Evolutionary conservation across 805 yeast species (phyloP).

Genomic region (Yarrowia bubula): DNA sequence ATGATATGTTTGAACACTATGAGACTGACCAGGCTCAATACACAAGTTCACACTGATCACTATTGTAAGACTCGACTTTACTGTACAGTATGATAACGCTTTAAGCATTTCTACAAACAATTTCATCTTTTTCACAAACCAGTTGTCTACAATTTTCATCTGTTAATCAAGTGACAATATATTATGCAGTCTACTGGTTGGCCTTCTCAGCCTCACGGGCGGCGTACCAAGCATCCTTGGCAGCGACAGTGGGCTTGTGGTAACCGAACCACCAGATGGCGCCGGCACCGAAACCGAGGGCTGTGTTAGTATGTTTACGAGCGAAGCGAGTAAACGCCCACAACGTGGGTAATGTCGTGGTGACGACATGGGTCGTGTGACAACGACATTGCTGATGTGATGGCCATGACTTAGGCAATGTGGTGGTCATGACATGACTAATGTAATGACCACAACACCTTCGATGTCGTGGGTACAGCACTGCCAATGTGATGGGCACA

Average conservation of each 20-base stretch:
- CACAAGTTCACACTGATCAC: too few species aligned
- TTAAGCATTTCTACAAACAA: too few species aligned
- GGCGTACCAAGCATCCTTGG: conserved; percentile 83
- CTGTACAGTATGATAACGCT: too few species aligned
- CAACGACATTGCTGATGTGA: background rate
- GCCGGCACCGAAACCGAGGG: conserved; percentile 61
- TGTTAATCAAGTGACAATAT: background rate
- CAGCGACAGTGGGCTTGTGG: conserved; percentile 71
- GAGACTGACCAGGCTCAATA: too few species aligned
- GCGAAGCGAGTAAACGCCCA: background rate
- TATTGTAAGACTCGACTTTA: too few species aligned
- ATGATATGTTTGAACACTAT: too few species aligned
- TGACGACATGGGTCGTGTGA: background rate
- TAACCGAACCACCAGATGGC: conserved; percentile 79
- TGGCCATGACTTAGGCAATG: too few species aligned
- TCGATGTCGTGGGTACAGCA: background rate
- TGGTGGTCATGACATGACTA: background rate
- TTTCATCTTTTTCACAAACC: too few species aligned
- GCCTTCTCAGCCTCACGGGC: conserved; percentile 68
- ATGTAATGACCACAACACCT: background rate
- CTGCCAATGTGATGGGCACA: background rate
- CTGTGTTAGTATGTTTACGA: conserved; percentile 29
- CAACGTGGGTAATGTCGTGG: background rate
- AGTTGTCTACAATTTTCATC: background rate
- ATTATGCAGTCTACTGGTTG: conserved; percentile 26